Conservation (phyloP, 768 basidiomycete genomes). For the Tephrocybe sp. region DNA sequence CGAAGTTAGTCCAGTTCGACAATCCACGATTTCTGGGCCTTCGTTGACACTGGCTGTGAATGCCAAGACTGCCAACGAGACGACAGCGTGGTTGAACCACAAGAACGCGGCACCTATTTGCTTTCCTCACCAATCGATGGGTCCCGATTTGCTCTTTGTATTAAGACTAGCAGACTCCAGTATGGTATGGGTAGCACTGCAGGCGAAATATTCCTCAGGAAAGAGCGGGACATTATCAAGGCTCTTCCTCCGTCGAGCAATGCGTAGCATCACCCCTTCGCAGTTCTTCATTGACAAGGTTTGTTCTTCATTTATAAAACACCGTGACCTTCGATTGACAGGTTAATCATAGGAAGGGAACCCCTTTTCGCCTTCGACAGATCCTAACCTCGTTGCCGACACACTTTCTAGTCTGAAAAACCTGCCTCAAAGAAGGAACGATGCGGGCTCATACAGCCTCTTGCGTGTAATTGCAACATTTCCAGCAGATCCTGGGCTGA, state of each 20-base stretch:
- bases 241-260: slow-evolving; percentile 29
- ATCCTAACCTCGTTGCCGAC: slow-evolving; percentile 27
- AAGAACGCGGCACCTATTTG: slow-evolving; percentile 30
- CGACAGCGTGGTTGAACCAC: slow-evolving; percentile 34
- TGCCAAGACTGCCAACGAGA: slow-evolving; percentile 31
- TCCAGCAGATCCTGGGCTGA: slow-evolving; percentile 35
- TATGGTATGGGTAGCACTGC: slow-evolving; percentile 40
- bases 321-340: background rate
- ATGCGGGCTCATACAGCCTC: slow-evolving; percentile 38
- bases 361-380: slow-evolving; percentile 28
- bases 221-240: slow-evolving; percentile 29
- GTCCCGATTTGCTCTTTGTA: slow-evolving; percentile 41
- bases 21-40: slow-evolving; percentile 28
- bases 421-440: slow-evolving; percentile 31
- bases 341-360: slow-evolving; percentile 28
- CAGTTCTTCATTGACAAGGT: slow-evolving; percentile 40
- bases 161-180: slow-evolving; percentile 31
- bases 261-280: slow-evolving; percentile 40
- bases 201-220: slow-evolving; percentile 36
- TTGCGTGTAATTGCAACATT: slow-evolving; percentile 40
- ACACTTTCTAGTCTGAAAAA: slow-evolving; percentile 22
- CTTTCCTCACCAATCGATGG: slow-evolving; percentile 38
- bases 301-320: background rate
- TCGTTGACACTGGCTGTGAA: slow-evolving; percentile 36
- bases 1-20: slow-evolving; percentile 27